Conservation (phyloP, 768 basidiomycete genomes). For the Xerocomellus dryophilus region DNA sequence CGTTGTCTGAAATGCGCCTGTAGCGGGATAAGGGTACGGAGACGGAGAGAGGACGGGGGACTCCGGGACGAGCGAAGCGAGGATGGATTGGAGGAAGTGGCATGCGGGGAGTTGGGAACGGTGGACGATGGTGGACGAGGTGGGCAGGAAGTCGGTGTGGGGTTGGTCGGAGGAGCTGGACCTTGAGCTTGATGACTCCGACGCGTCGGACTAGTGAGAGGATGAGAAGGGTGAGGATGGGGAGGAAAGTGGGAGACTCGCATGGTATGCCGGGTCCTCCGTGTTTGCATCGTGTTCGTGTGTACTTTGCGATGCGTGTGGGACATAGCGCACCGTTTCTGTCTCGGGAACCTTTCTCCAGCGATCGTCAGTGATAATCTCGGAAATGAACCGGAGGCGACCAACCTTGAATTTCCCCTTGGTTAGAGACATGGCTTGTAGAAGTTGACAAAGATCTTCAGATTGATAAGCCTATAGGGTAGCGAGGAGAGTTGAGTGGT, state of each 20-base stretch:
- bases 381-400: background rate
- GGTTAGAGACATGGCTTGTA: constrained; percentile 50
- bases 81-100: constrained; percentile 60
- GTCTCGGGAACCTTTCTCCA: constrained; percentile 35
- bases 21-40: constrained; percentile 32
- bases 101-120: constrained; percentile 44
- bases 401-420: constrained; percentile 35
- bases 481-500: constrained; percentile 6
- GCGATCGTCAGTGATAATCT: constrained; percentile 17
- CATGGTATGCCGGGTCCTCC: constrained; percentile 46
- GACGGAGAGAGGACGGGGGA: constrained; percentile 34
- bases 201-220: constrained; percentile 41
- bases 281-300: constrained; percentile 42
- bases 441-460: constrained; percentile 50
- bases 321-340: constrained; percentile 21
- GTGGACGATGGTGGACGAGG: constrained; percentile 12
- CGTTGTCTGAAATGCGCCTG: constrained; percentile 46
- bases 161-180: constrained; percentile 35
- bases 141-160: constrained; percentile 14
- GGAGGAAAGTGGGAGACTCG: constrained; percentile 18
- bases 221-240: background rate
- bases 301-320: constrained; percentile 31
- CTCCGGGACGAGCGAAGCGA: constrained; percentile 49
- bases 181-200: constrained; percentile 45
- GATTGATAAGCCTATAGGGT: constrained; percentile 24